A percentile compares a stretch with the other conserved stretches of the same genome.
Evolutionary conservation across 768 basidiomycete species (phyloP).

Genomic region (Psilocybe subaeruginosa): DNA sequence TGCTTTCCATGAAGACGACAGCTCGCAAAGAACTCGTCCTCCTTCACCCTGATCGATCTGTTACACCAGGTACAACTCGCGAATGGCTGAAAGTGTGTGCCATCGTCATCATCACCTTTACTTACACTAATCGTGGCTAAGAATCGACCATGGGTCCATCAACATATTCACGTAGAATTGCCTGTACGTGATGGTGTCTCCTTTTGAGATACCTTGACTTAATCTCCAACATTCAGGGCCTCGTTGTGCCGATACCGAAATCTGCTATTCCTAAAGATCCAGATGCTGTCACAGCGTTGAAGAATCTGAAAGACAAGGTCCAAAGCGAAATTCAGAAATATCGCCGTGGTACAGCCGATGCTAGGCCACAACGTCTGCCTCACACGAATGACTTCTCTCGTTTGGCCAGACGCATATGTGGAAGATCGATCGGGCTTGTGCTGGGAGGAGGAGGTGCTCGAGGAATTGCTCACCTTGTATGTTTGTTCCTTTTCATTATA

Average conservation of each 20-base stretch:
- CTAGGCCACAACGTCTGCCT: conserved; percentile 74
- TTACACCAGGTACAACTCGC: conserved; percentile 88
- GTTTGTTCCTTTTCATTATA: conserved; percentile 8
- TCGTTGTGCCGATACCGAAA: conserved; percentile 69
- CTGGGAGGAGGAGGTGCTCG: conserved; percentile 98
- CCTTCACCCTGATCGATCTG: conserved; percentile 88
- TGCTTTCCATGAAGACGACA: conserved; percentile 96
- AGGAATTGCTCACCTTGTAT: conserved; percentile 52
- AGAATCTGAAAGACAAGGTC: conserved; percentile 91
- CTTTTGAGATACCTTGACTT: not conserved
- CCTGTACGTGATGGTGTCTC: conserved; percentile 48
- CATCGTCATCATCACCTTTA: not conserved
- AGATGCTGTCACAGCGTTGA: conserved; percentile 85
- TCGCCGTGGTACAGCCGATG: conserved; percentile 62
- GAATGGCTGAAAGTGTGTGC: conserved; percentile 87
- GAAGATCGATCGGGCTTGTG: conserved; percentile 91
- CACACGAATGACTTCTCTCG: conserved; percentile 92
- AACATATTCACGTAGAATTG: conserved; percentile 94
- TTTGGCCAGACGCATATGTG: conserved; percentile 88
- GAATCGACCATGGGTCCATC: conserved; percentile 96
- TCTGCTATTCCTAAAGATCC: conserved; percentile 71
- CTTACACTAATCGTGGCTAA: conserved; percentile 32
- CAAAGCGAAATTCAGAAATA: conserved; percentile 90
- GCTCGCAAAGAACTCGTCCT: conserved; percentile 97
- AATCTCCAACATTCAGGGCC: conserved; percentile 48